Conservation (phyloP, 352 stramenopile genomes). For the Globisporangium acanthophoron region DNA sequence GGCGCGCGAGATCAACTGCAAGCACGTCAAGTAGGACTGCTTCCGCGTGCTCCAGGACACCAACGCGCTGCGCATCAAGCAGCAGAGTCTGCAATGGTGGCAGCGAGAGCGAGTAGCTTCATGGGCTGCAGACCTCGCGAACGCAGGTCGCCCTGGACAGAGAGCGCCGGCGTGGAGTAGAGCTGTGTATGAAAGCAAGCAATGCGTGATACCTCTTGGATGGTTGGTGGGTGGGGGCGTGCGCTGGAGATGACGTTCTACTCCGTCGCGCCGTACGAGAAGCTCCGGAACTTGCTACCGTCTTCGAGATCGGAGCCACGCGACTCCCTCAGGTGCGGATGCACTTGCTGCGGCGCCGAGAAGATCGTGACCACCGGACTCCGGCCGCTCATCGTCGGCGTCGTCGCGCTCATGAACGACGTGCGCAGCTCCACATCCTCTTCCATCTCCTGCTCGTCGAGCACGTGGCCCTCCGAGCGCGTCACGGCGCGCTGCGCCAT, state of each 20-base stretch:
- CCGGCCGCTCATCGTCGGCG: constrained; percentile 49
- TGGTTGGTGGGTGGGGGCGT: no score
- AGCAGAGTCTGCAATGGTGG: constrained; percentile 20
- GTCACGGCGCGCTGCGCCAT: constrained; percentile 63
- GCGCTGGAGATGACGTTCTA: background rate
- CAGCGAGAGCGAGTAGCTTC: no score
- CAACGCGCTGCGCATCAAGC: constrained; percentile 65
- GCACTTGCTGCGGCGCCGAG: constrained; percentile 43
- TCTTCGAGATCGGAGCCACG: constrained; percentile 14
- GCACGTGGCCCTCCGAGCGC: constrained; percentile 49
- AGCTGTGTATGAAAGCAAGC: no score
- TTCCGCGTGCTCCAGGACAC: constrained; percentile 67
- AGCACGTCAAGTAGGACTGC: constrained; percentile 80
- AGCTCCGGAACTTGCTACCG: constrained; percentile 7
- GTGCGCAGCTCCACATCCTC: constrained; percentile 57
- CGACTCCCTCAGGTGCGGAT: constrained; percentile 25
- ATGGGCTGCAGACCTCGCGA: no score
- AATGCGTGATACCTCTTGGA: no score
- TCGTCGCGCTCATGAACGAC: constrained; percentile 52
- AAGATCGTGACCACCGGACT: constrained; percentile 56
- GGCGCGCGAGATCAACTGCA: constrained; percentile 84
- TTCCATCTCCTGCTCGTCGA: constrained; percentile 49
- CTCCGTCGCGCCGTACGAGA: constrained; percentile 18
- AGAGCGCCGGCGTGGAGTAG: no score
- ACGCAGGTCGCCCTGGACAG: no score